Evolutionary conservation across 768 basidiomycete genomes (phyloP).

Genomic region (Serendipita indica): DNA sequence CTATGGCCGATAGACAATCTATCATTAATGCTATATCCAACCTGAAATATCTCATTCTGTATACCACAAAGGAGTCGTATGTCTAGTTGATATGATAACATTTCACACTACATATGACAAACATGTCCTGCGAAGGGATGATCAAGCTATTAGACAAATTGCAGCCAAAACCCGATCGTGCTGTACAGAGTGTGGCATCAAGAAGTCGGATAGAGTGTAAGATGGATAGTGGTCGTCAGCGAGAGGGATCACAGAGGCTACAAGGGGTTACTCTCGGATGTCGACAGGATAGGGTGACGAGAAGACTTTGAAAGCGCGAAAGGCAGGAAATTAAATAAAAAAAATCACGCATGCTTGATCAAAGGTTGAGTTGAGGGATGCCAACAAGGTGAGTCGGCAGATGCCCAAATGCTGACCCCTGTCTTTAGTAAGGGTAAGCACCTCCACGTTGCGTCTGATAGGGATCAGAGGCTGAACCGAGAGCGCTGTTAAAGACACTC

Average conservation of each 20-base stretch:
- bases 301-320: background rate
- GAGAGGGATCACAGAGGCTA: background rate
- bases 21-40: too few species aligned
- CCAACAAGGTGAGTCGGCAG: too few species aligned
- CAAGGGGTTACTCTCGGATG: background rate
- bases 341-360: background rate
- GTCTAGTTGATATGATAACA: background rate
- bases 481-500: background rate
- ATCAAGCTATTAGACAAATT: constrained; percentile 10
- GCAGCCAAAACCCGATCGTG: constrained; percentile 5
- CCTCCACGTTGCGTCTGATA: constrained; percentile 3
- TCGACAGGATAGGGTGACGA: background rate
- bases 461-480: background rate
- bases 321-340: background rate
- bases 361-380: too few species aligned
- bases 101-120: constrained; percentile 5
- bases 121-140: constrained; percentile 4
- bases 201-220: constrained; percentile 2
- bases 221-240: background rate
- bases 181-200: constrained; percentile 9
- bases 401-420: too few species aligned
- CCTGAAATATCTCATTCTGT: too few species aligned
- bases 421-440: background rate
- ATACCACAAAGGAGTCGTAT: too few species aligned
- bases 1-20: background rate